These are phyloP conservation scores for Obba rivulosa DNA, from an alignment of 768 basidiomycete species.

Conservation along the genomic window DNA sequence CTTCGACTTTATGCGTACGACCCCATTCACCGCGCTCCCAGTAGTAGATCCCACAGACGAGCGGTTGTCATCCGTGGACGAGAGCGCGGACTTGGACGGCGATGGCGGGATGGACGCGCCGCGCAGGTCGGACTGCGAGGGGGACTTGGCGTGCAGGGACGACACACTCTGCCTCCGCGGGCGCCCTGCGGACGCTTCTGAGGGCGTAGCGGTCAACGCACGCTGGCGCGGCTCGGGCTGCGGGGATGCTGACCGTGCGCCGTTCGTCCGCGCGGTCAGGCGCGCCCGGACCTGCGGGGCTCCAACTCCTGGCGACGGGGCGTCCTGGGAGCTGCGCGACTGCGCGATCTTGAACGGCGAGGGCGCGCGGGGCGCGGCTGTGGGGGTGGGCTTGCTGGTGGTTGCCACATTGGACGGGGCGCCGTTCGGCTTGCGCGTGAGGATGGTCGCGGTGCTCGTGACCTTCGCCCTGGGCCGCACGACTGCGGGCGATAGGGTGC, in stretches of 20 bases:
- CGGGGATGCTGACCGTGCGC: constrained; percentile 12
- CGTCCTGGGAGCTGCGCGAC: constrained; percentile 19
- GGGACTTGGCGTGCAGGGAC: constrained; percentile 10
- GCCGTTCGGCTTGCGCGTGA: constrained; percentile 20
- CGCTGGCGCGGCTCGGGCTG: constrained; percentile 24
- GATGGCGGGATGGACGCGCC: constrained; percentile 9
- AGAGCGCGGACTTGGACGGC: constrained; percentile 10
- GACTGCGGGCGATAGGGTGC: constrained; percentile 23
- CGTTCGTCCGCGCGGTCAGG: constrained; percentile 14
- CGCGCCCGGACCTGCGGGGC: constrained; percentile 20
- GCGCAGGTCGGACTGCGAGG: constrained; percentile 10
- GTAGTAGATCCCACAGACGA: constrained; percentile 7
- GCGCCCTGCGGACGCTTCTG: constrained; percentile 10
- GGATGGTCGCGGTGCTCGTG: constrained; percentile 42
- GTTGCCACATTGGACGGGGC: constrained; percentile 1
- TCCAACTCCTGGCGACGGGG: constrained; percentile 27
- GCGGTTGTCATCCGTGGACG: constrained; percentile 15
- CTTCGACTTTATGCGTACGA: constrained; percentile 52
- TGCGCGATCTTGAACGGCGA: constrained; percentile 35
- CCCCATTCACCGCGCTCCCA: constrained; percentile 5
- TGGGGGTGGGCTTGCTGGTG: constrained; percentile 20
- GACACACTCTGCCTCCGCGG: constrained; percentile 22
- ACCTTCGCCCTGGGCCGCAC: constrained; percentile 56
- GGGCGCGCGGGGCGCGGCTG: constrained; percentile 27
- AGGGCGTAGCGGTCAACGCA: constrained; percentile 21